phyloP scores from a whole-genome alignment of 345 rosid genomes.

The Excoecaria cochinchinensis region DNA sequence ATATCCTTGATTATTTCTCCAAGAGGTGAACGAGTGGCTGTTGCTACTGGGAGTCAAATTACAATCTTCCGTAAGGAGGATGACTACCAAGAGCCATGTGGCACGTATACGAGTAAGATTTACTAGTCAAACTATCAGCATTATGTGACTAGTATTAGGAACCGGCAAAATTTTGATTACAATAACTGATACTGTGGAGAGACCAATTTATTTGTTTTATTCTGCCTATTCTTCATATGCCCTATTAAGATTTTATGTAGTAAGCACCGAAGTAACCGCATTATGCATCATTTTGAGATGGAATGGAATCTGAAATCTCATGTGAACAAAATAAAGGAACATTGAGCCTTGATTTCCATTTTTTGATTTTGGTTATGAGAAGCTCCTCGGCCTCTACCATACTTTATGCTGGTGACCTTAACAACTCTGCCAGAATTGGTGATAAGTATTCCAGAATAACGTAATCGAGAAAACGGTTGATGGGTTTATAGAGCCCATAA shows the following conservation, averaged over 20 bases:
- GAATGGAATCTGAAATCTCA: background rate
- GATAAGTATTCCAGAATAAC: background rate
- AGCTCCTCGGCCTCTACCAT: background rate
- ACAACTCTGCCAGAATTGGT: background rate
- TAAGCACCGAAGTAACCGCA: background rate
- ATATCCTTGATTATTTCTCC: conserved; percentile 65
- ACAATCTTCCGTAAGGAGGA: conserved; percentile 69
- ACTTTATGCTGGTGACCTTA: background rate
- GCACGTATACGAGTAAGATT: conserved; percentile 59
- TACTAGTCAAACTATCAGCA: background rate
- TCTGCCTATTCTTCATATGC: background rate
- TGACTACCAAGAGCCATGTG: conserved; percentile 66
- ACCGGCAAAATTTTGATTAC: background rate
- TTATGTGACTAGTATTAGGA: background rate
- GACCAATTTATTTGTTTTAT: background rate
- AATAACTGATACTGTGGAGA: background rate
- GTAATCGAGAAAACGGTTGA: background rate
- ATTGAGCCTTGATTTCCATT: background rate
- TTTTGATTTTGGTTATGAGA: conserved; percentile 1
- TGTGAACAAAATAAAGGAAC: background rate
- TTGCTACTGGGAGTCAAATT: conserved; percentile 67
- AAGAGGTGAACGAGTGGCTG: conserved; percentile 76
- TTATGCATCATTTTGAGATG: background rate
- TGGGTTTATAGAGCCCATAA: background rate
- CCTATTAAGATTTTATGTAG: too few relatives aligned